Evolutionary conservation across 345 rosid genomes (phyloP).

Genomic region (Melaleuca alternifolia): DNA sequence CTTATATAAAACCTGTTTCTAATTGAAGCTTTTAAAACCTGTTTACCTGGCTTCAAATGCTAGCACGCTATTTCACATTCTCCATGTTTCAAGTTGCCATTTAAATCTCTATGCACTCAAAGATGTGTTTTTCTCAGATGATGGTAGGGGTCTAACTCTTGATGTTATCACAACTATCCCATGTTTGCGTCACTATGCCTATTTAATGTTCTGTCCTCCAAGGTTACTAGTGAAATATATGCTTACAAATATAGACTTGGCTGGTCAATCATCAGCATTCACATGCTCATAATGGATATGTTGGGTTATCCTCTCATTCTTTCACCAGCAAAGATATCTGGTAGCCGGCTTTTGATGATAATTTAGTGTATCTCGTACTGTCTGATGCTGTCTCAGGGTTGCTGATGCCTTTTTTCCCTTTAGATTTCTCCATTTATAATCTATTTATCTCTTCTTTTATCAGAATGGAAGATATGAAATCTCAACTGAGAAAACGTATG

Average conservation of each 20-base stretch:
- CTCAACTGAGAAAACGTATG: conserved; percentile 77
- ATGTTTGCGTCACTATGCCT: not conserved
- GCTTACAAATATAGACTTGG: not conserved
- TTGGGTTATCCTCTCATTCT: not conserved
- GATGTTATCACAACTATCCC: not conserved
- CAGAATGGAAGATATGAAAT: conserved; percentile 89
- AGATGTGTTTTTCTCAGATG: not conserved
- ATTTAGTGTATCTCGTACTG: not conserved
- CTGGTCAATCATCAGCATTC: not conserved
- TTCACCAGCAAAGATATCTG: not conserved
- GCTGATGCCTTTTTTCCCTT: not conserved
- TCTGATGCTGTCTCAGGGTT: not conserved
- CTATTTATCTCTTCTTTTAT: not conserved
- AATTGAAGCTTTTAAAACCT: not conserved
- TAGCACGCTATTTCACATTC: not conserved
- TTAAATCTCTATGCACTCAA: not conserved
- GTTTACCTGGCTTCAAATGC: not conserved
- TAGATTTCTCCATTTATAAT: not conserved
- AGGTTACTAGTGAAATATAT: not conserved
- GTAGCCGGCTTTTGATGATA: not conserved
- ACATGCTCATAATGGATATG: not conserved
- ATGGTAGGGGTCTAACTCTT: not conserved
- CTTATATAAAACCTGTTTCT: not conserved
- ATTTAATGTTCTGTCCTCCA: not conserved
- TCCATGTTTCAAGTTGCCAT: not conserved